Percentiles rank a stretch among this genome's conserved stretches.
Conservation (phyloP, 1,139 yeast species). For the Hyphopichia pseudoburtonii region DNA sequence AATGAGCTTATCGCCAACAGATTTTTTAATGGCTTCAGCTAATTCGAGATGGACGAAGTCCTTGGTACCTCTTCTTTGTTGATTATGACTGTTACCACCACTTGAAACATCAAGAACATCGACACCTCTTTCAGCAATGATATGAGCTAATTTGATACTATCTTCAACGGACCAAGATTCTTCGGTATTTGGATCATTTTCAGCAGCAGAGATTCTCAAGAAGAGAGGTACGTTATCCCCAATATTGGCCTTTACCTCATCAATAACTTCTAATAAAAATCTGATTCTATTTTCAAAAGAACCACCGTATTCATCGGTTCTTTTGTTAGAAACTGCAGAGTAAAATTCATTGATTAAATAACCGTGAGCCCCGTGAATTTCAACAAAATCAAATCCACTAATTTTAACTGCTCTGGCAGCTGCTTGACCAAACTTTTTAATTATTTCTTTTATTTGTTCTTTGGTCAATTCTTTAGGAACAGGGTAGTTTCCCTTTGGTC, state of each 20-base stretch:
- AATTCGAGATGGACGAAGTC: slow-evolving; percentile 34
- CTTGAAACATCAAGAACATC: slow-evolving; percentile 55
- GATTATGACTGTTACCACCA: slow-evolving; percentile 48
- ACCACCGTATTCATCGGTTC: slow-evolving; percentile 58
- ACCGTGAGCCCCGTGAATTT: slow-evolving; percentile 56
- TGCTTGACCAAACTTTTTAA: slow-evolving; percentile 39
- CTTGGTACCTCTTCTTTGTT: slow-evolving; percentile 20
- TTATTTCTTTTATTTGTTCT: slow-evolving; percentile 33
- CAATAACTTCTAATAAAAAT: slow-evolving; percentile 34
- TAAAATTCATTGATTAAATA: slow-evolving; percentile 43
- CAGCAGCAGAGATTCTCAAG: slow-evolving; percentile 46
- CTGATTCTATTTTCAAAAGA: slow-evolving; percentile 41
- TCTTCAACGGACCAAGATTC: slow-evolving; percentile 51
- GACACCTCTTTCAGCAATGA: slow-evolving; percentile 45
- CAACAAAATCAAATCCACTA: slow-evolving; percentile 50
- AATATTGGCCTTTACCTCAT: slow-evolving; percentile 14
- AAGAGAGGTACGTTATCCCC: slow-evolving; percentile 34
- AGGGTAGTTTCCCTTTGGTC: slow-evolving; percentile 26
- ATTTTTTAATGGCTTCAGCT: slow-evolving; percentile 43
- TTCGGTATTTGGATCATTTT: slow-evolving; percentile 31
- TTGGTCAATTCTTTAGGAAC: slow-evolving; percentile 32
- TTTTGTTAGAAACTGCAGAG: slow-evolving; percentile 34
- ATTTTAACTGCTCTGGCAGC: slow-evolving; percentile 46
- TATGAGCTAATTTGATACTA: slow-evolving; percentile 39
- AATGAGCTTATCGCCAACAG: slow-evolving; percentile 39